phyloP scores from a whole-genome alignment of 2,329 filamentous ascomycete species.

The Raffaelea deltoideospora region DNA sequence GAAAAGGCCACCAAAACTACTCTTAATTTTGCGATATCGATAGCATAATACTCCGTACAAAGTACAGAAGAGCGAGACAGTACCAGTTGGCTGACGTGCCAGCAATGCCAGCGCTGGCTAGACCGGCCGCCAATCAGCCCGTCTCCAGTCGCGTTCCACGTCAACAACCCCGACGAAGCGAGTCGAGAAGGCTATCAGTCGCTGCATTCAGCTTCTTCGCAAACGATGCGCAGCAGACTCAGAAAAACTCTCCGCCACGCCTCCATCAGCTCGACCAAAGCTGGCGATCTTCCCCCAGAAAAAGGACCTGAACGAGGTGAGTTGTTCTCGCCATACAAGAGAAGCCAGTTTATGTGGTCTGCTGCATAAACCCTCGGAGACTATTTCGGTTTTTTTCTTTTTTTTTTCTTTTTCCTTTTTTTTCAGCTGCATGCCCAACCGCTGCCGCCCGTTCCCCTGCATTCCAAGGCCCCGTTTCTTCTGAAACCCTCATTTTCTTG shows the following conservation, averaged over 20 bases:
- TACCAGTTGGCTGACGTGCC: no score
- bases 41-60: no score
- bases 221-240: conserved; percentile 10
- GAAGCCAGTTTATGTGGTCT: neutral
- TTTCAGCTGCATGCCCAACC: neutral
- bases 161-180: conserved; percentile 1
- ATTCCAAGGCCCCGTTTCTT: neutral
- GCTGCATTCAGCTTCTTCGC: neutral
- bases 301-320: conserved; percentile 2
- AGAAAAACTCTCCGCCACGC: conserved; percentile 4
- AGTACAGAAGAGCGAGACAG: no score
- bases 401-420: neutral
- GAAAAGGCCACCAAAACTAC: no score
- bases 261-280: conserved; percentile 7
- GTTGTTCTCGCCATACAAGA: neutral
- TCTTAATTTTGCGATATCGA: no score
- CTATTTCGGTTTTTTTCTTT: no score
- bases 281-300: neutral
- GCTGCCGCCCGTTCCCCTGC: neutral
- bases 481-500: no score
- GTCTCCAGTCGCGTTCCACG: neutral
- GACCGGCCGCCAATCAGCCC: no score
- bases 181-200: neutral
- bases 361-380: no score
- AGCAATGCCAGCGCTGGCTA: no score